These are phyloP conservation scores for Magnaporthales sp. DNA, from an alignment of 2,329 filamentous ascomycete genomes.

Conservation along the genomic window DNA sequence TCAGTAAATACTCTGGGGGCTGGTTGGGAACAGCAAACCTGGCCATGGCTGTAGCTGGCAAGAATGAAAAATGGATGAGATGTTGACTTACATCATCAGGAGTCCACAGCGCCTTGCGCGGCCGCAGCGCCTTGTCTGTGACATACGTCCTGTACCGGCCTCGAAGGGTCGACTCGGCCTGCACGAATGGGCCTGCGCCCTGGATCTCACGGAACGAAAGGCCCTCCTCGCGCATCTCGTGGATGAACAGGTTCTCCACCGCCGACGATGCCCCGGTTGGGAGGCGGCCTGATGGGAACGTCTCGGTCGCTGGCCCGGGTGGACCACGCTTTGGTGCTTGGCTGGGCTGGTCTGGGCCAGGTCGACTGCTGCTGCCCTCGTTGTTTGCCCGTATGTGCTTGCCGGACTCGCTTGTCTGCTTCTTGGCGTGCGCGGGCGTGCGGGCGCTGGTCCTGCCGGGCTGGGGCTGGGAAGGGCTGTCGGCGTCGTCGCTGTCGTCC, in stretches of 20 bases:
- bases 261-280: neutral
- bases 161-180: slow-evolving; percentile 65
- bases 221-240: neutral
- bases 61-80: slow-evolving; percentile 3
- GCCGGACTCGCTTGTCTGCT: too few species aligned
- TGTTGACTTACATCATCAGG: slow-evolving; percentile 49
- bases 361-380: neutral
- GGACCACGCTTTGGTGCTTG: neutral
- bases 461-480: neutral
- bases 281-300: neutral
- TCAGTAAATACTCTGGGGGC: too few species aligned
- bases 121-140: slow-evolving; percentile 51
- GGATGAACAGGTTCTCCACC: neutral
- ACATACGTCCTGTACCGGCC: slow-evolving; percentile 59
- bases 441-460: neutral
- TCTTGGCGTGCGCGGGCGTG: neutral
- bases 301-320: neutral
- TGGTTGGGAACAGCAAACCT: too few species aligned
- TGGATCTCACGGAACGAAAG: neutral
- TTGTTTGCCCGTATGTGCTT: too few species aligned
- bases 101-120: slow-evolving; percentile 58
- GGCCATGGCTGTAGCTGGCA: slow-evolving; percentile 2
- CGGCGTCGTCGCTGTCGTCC: neutral
- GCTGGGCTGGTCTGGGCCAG: neutral
- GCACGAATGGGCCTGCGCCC: neutral